Conservation (phyloP, 352 stramenopile genomes). For the Pythium aristosporum region DNA sequence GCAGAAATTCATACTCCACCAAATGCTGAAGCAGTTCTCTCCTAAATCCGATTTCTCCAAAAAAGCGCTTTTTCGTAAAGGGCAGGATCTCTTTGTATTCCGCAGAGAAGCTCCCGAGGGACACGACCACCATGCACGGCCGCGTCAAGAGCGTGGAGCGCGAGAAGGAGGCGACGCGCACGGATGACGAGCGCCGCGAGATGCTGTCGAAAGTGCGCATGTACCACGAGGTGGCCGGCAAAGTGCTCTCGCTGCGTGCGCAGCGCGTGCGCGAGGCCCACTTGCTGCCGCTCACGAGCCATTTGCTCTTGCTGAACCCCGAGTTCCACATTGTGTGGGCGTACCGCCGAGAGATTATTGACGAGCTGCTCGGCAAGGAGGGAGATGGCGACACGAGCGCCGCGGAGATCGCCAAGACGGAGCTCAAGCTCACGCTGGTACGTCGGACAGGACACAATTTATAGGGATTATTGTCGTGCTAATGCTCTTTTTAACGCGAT, state of each 20-base stretch:
- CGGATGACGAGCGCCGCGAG: conserved; percentile 57
- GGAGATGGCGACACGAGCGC: conserved; percentile 10
- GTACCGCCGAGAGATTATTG: conserved; percentile 92
- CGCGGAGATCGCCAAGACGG: conserved; percentile 65
- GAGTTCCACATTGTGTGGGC: conserved; percentile 98
- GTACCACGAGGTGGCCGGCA: conserved; percentile 76
- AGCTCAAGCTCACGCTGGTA: conserved; percentile 87
- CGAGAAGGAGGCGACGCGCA: conserved; percentile 70
- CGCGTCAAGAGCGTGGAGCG: conserved; percentile 75
- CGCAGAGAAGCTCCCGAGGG: not conserved
- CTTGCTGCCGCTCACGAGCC: conserved; percentile 85
- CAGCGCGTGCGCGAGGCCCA: conserved; percentile 48
- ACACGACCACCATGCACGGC: conserved; percentile 46
- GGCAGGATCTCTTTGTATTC: not conserved
- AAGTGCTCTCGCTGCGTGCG: conserved; percentile 65
- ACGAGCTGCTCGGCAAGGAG: conserved; percentile 41
- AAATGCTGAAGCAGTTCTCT: not conserved
- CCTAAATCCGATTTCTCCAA: not conserved
- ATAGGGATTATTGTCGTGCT: not conserved
- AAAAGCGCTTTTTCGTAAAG: conserved; percentile 12
- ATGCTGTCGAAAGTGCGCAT: conserved; percentile 62
- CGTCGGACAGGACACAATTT: conserved; percentile 4
- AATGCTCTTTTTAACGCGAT: not conserved
- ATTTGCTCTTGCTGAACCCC: conserved; percentile 94
- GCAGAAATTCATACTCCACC: not conserved